Conservation (phyloP, 805 yeast species). For the Pichia kluyveri region DNA sequence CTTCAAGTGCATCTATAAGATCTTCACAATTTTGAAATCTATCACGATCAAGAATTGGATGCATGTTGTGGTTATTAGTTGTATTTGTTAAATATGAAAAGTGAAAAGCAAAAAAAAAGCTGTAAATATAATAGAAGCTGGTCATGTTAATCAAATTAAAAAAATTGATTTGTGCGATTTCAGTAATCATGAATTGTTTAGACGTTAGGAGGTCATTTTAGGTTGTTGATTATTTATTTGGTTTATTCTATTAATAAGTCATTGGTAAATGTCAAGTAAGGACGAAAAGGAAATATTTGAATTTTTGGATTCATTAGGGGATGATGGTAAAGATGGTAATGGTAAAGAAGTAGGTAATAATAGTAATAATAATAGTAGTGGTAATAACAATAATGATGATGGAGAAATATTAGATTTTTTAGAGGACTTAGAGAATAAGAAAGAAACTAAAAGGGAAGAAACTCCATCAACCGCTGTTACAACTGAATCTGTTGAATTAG, state of each 20-base stretch:
- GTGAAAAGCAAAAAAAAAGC: neutral
- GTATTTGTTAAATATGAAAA: neutral
- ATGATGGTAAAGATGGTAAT: conserved; percentile 24
- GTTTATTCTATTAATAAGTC: too few relatives aligned
- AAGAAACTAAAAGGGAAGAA: neutral
- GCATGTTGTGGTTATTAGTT: conserved; percentile 12
- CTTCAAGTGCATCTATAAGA: conserved; percentile 78
- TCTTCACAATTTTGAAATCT: conserved; percentile 54
- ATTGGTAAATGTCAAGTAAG: neutral
- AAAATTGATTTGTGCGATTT: too few relatives aligned
- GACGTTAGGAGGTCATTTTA: too few relatives aligned
- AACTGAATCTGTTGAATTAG: neutral
- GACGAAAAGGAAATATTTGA: conserved; percentile 69
- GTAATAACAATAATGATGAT: conserved; percentile 16
- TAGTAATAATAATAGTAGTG: too few relatives aligned
- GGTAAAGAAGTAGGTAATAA: too few relatives aligned
- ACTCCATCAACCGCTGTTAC: neutral
- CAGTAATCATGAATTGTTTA: too few relatives aligned
- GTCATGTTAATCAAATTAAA: too few relatives aligned
- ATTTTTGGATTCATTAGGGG: conserved; percentile 73
- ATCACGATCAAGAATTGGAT: conserved; percentile 21
- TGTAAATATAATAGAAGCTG: too few relatives aligned
- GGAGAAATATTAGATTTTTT: conserved; percentile 47
- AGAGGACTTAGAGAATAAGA: conserved; percentile 52
- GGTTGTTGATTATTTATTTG: too few relatives aligned